Evolutionary conservation across 2,329 filamentous ascomycete genomes (phyloP).

Genomic region (Neonectria hederae): DNA sequence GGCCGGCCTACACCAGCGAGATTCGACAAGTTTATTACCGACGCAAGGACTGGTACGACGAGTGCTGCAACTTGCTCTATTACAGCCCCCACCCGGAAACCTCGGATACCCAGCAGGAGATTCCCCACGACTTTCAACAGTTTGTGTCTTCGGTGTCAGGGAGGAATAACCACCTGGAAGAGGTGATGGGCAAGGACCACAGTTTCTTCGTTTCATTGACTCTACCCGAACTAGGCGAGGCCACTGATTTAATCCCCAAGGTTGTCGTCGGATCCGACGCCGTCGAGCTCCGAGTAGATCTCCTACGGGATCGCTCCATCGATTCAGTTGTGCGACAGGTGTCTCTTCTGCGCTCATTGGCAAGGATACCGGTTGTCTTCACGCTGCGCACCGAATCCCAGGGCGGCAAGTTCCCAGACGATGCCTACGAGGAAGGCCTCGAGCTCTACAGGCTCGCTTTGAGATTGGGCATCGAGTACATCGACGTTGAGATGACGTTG

Average conservation of each 20-base stretch:
- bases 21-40: constrained; percentile 92
- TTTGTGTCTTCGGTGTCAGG: constrained; percentile 53
- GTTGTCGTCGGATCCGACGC: constrained; percentile 89
- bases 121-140: constrained; percentile 48
- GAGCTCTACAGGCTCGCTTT: constrained; percentile 81
- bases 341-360: constrained; percentile 76
- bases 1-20: constrained; percentile 91
- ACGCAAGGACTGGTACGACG: constrained; percentile 86
- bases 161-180: constrained; percentile 57
- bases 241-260: constrained; percentile 71
- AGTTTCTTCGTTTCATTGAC: constrained; percentile 96
- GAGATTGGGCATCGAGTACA: constrained; percentile 87
- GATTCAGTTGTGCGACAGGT: constrained; percentile 87
- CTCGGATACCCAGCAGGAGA: constrained; percentile 34
- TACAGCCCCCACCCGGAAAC: constrained; percentile 74
- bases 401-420: constrained; percentile 87
- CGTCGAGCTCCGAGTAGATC: constrained; percentile 91
- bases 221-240: constrained; percentile 74
- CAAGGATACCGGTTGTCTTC: constrained; percentile 86
- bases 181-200: constrained; percentile 64
- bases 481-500: constrained; percentile 92
- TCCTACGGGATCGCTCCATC: constrained; percentile 78
- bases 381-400: constrained; percentile 88
- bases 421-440: constrained; percentile 74
- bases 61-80: constrained; percentile 95